Percentiles rank a stretch among this genome's conserved stretches.
These are phyloP conservation scores for Clitoria ternatea DNA, from an alignment of 306 rosid genomes.

Conservation along the genomic window DNA sequence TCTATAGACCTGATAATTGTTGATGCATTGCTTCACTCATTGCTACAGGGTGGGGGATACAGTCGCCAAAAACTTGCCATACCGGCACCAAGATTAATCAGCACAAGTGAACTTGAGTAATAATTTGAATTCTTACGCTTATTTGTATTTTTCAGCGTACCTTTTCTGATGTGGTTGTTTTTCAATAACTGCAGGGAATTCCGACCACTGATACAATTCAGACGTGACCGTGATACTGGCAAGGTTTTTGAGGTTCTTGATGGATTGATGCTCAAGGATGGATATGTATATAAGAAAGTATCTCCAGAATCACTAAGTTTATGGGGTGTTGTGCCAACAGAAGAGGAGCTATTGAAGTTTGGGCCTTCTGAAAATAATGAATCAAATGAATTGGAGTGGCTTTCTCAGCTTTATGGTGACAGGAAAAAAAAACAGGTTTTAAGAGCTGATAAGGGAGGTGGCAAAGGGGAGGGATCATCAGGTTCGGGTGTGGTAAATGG, in stretches of 20 bases:
- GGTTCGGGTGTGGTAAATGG: constrained; percentile 38
- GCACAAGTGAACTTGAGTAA: constrained; percentile 94
- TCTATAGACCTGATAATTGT: background rate
- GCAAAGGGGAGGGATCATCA: constrained; percentile 70
- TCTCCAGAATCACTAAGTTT: constrained; percentile 75
- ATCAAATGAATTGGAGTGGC: constrained; percentile 75
- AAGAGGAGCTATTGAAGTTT: constrained; percentile 81
- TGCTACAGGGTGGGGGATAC: constrained; percentile 76
- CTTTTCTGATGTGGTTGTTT: constrained; percentile 17
- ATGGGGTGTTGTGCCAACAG: constrained; percentile 79
- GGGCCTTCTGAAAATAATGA: constrained; percentile 56
- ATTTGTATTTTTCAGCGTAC: background rate
- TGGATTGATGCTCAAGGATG: constrained; percentile 79
- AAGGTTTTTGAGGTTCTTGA: constrained; percentile 65
- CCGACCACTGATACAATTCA: constrained; percentile 76
- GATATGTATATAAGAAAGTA: constrained; percentile 79
- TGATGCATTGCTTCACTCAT: constrained; percentile 14
- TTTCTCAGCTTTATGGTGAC: constrained; percentile 81
- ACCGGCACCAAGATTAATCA: constrained; percentile 87
- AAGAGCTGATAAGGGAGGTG: constrained; percentile 52
- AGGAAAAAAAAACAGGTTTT: constrained; percentile 47
- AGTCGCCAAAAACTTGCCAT: constrained; percentile 47
- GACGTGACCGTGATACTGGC: constrained; percentile 72
- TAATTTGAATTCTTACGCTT: constrained; percentile 11
- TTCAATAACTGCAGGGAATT: constrained; percentile 58